Conservation (phyloP, 192 early-diverging fungal species). For the Mortierella alpina region DNA sequence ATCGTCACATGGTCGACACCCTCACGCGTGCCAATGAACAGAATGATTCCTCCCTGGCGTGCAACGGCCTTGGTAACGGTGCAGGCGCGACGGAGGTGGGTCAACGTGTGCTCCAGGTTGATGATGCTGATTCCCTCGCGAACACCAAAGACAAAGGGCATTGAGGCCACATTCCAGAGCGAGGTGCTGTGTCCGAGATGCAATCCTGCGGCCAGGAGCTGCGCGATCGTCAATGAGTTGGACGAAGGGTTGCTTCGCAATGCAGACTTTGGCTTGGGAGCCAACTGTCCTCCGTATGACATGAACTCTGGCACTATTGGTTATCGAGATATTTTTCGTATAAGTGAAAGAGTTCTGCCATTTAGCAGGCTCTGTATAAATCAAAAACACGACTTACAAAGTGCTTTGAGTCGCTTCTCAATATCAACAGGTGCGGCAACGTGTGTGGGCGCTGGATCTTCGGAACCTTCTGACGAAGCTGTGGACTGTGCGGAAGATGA, state of each 20-base stretch:
- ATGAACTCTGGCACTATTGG: constrained; percentile 44
- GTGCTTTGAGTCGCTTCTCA: constrained; percentile 42
- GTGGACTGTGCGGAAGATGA: not conserved
- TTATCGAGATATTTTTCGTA: not conserved
- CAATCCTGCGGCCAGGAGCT: constrained; percentile 82
- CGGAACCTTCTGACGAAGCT: not conserved
- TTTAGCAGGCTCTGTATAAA: not conserved
- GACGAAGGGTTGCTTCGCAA: constrained; percentile 24
- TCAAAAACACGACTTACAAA: constrained; percentile 31
- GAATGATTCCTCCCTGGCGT: constrained; percentile 78
- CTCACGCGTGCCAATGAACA: constrained; percentile 89
- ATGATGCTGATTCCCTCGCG: constrained; percentile 92
- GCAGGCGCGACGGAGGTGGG: constrained; percentile 83
- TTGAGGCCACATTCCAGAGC: constrained; percentile 82
- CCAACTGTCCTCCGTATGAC: constrained; percentile 47
- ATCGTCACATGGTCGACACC: constrained; percentile 74
- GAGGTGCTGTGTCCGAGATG: constrained; percentile 89
- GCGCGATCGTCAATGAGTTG: constrained; percentile 66
- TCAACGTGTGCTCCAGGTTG: constrained; percentile 92
- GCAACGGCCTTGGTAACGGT: constrained; percentile 78
- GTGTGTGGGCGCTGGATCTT: constrained; percentile 24
- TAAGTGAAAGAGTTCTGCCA: not conserved
- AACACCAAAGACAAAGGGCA: constrained; percentile 90
- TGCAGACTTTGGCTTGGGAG: constrained; percentile 43
- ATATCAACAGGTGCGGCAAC: constrained; percentile 38